Base-by-base conservation (phyloP, 1,284 basidiomycete species). In the Apiotrichum gracile region DNA sequence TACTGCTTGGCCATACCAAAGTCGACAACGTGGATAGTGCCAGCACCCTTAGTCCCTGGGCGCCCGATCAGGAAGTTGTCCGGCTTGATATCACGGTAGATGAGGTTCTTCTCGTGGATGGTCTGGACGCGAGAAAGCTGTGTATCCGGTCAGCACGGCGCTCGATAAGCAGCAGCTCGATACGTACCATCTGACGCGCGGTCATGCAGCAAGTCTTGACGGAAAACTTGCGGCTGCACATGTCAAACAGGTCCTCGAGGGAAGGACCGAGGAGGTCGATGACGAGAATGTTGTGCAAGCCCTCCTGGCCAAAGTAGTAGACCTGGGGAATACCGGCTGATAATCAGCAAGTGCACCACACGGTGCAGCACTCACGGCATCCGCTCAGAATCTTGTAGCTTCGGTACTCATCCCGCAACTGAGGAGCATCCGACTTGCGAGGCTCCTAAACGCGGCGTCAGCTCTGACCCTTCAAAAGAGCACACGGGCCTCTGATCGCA, bases 1-100 rank as follows among this genome's bases (percentile, higher is more conserved):
- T 96, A 98, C 80, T 97, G 97, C 82, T 98, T 98, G 41, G 96
- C 94, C 49, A 98, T 83, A 80, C 96, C 96, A 63, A 98, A 98
- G 76, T 99, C 96, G 73, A 98, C 97, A 66, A 97, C 88, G 70
- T 97, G 97, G 78, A 99, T 97, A 92, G 78, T 80, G 69, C 91
- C 91, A 39, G 88, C 82, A 43, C 80, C 83, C 78, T 94, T 94
- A 43, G 89, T 93, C 37, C 85, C 85, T 13, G 91, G 88, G 21
- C 91, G 83, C 31, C 92, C 92, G 67, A 96, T 88, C 62, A 97
- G 80, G 74, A 97, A 97, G 77, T 96, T 96, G 78, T 97, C 92
- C 6, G 91, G 91, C 75, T 97, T 97, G 80, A 97, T 97, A 73
- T 97, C 92, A 54, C 92, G 85, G 76, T 97, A 96, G 68, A 97